Base-by-base conservation (phyloP, 2,329 filamentous ascomycete species). In the Penicillium sp. region DNA sequence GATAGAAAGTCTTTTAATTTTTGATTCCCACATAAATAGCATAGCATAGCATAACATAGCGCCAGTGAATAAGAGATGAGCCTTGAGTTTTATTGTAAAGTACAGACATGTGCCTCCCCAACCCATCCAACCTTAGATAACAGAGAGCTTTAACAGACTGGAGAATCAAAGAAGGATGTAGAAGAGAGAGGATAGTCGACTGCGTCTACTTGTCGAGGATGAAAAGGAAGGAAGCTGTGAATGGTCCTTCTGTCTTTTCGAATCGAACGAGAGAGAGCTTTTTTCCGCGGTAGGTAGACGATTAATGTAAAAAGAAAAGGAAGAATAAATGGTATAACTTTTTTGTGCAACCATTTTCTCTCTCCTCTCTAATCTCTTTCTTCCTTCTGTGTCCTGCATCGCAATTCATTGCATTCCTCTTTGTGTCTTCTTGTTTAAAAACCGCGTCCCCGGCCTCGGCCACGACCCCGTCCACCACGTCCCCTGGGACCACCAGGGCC, bases 371-470 rank as follows among this genome's bases (percentile, higher is more conserved):
- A 20, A 40, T 42, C 20, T 20, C 7, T 18, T 40, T 40, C 3
- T n/a, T 16, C 35, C 35, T 20, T 42, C 28, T 33, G 12, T 33
- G 3, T 18, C 38, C 18, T 18, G 14, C 16, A 40, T 40, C n/a
- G 38, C 38, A 42, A 42, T 42, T 2, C 38, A 5, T n/a, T n/a
- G n/a, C 38, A 9, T 20, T 14, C 16, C 18, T 42, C n/a, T 20
- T 42, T 20, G 28, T 33, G 6, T 8, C n/a, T 23, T 43, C 18
- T 43, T 12, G 2, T 40, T 18, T 71, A 74, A 61, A 72, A 72
- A 56, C 74, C 73, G 47, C 81, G 72, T 14, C 81, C 79, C 50
- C 81, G 71, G 30, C 81, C 79, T 28, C 82, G 72, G 20, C 80
- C 74, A 47, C 55, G 23, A 33, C 48, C 55, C 35, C 47, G 76